Base-by-base conservation (phyloP, 2,329 filamentous ascomycete species). In the Thielaviopsis ethacetica region DNA sequence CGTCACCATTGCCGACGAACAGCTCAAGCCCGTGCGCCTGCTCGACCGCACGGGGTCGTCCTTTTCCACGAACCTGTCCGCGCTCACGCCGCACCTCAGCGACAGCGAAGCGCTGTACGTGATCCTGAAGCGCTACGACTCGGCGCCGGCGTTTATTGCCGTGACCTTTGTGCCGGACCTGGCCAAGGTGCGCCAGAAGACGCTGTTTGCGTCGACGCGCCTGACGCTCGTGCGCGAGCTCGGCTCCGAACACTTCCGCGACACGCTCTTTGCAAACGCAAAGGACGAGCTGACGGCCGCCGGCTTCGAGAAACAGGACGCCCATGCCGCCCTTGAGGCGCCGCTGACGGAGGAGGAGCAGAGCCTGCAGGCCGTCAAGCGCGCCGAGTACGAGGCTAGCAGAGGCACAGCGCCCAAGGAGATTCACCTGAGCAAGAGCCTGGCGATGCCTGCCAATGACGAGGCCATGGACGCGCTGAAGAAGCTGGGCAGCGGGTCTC, bases 171-270 rank as follows among this genome's bases (percentile, higher is more conserved):
- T 93, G 5, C 88, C 88, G 26, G 86, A 91, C 70, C 68, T 80
- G 0, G 88, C 88, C 47, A 85, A 84, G 27, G 87, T 93, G 59
- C 83, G 88, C 47, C 85, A 89, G 69, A 93, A 93, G 76, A 93
- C 88, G 84, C 79, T 93, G 22, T 91, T 91, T 69, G 87, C 88
- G 5, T 81, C 83, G 24, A 91, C 88, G 27, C 80, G 86, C 10
- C 75, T 91, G 65, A 87, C 86, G 0, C 76, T 93, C 1, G 79
- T 85, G 55, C 80, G 87, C 50, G 86, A 91, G 71, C 76, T 93
- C 10, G 88, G 88, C 53, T 80, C 82, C 58, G 87, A 93, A 69
- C 78, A 88, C 66, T 91, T 93, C 71, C 75, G 84, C 56, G 85
- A 91, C 68, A 85, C 81, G 24, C 75, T 91, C 50, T 89, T 91